Evolutionary conservation across 495 filamentous ascomycete species (phyloP), one percentile per base, ranked within the genome.

Genomic region (Penicillium lividum): DNA sequence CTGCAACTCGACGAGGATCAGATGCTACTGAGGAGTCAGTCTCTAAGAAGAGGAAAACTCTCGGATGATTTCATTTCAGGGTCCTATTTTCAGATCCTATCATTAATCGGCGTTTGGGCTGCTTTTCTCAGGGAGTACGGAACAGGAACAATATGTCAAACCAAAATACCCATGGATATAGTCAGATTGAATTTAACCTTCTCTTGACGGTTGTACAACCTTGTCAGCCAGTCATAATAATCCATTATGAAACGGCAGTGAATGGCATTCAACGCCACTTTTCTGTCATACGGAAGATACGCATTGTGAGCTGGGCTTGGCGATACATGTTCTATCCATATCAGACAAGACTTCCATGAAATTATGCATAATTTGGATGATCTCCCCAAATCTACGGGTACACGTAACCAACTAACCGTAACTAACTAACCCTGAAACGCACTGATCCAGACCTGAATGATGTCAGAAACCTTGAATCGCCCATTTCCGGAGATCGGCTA

Each of bases 21-120:
- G 76, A 80, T 68, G 76, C 71, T 28, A 77, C 74, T 5, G 77
- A 80, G 54, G 77, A 77, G 55, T 72, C 70, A 7, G 65, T 65
- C 18, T 45, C 68, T 25, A 78, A 78, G 72, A 80, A 75, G 65
- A 68, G 76, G 51, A 80, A 77, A 65, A 69, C 68, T 38, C 6
- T 36, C 33, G 33, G 33, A 36, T 51, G 48, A 34, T 51, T 51
- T 42, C 18, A n/a, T 42, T 16, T 33, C 13, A 8, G 18, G 5
- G 4, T 47, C 7, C 8, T n/a, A 6, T 13, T 28, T 4, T 50
- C 5, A 9, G 47, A 29, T 6, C 4, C 16, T 33, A 33, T 16
- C 22, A 15, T 50, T 50, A 30, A 22, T 5, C 28, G 47, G 47
- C 47, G 47, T 16, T 31, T 13, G 28, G 28, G 7, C 33, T 29